Percentiles rank a stretch among this genome's conserved stretches.
Evolutionary conservation across 805 yeast genomes (phyloP).

Genomic region (Saccharomycopsis vini): DNA sequence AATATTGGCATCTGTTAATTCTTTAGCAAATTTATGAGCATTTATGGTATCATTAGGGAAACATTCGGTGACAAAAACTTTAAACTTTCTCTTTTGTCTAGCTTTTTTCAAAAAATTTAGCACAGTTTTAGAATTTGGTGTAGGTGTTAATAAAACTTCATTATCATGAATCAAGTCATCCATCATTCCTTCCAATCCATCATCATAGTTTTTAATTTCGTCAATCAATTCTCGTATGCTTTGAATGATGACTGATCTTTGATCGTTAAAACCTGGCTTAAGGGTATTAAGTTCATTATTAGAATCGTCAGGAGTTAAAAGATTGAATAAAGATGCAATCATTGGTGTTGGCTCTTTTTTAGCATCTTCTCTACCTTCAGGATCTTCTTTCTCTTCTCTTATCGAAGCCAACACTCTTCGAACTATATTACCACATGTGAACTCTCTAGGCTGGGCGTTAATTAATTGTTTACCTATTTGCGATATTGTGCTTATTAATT

Average conservation of each 20-base stretch:
- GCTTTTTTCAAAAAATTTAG: slow-evolving; percentile 80
- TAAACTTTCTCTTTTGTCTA: slow-evolving; percentile 79
- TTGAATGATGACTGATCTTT: slow-evolving; percentile 79
- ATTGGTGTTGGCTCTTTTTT: slow-evolving; percentile 12
- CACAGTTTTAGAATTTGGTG: slow-evolving; percentile 87
- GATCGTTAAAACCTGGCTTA: slow-evolving; percentile 34
- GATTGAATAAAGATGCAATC: slow-evolving; percentile 5
- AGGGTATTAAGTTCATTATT: slow-evolving; percentile 19
- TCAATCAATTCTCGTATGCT: slow-evolving; percentile 89
- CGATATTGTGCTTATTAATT: slow-evolving; percentile 63
- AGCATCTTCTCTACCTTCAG: slow-evolving; percentile 27
- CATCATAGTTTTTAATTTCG: slow-evolving; percentile 82
- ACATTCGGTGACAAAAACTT: slow-evolving; percentile 85
- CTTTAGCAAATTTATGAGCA: slow-evolving; percentile 74
- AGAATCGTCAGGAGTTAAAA: slow-evolving; percentile 14
- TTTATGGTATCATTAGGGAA: slow-evolving; percentile 79
- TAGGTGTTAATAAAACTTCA: slow-evolving; percentile 80
- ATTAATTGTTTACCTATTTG: slow-evolving; percentile 61
- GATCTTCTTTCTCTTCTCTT: slow-evolving; percentile 75
- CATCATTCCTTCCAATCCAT: slow-evolving; percentile 83
- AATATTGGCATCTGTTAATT: slow-evolving; percentile 74
- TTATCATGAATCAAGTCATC: slow-evolving; percentile 92
- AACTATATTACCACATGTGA: slow-evolving; percentile 82
- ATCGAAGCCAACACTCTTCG: slow-evolving; percentile 81
- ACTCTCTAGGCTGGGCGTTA: slow-evolving; percentile 81